Conservation (phyloP, 805 yeast species). For the Teunomyces pallodes region DNA sequence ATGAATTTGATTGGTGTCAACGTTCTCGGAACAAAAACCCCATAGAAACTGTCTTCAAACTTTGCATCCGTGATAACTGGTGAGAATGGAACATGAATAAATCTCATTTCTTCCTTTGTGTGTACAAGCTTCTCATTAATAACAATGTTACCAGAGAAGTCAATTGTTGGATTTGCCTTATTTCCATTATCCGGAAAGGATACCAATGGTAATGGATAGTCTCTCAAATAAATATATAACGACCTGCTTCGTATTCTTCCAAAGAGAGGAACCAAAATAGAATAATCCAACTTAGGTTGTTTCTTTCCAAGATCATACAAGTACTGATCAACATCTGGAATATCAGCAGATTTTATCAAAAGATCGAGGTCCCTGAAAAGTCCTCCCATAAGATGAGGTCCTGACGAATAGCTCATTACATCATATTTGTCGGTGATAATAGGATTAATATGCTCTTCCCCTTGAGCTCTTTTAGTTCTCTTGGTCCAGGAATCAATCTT, state of each 20-base stretch:
- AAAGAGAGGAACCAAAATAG: constrained; percentile 52
- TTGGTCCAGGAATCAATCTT: constrained; percentile 25
- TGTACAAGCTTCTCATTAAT: constrained; percentile 55
- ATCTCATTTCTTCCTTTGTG: constrained; percentile 43
- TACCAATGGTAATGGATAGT: constrained; percentile 57
- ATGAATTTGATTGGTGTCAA: constrained; percentile 60
- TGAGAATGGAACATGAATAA: constrained; percentile 57
- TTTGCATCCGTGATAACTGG: constrained; percentile 43
- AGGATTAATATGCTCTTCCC: constrained; percentile 29
- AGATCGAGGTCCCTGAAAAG: constrained; percentile 31
- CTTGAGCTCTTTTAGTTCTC: constrained; percentile 31
- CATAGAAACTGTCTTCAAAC: constrained; percentile 50
- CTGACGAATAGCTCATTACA: constrained; percentile 32
- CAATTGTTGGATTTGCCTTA: constrained; percentile 23
- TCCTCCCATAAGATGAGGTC: constrained; percentile 32
- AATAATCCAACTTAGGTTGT: constrained; percentile 54
- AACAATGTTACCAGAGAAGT: constrained; percentile 45
- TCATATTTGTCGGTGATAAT: constrained; percentile 31
- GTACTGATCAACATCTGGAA: constrained; percentile 37
- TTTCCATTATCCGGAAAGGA: constrained; percentile 42
- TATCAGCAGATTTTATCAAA: constrained; percentile 22
- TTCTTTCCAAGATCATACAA: constrained; percentile 39
- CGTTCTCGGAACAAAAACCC: constrained; percentile 58
- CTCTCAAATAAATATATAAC: constrained; percentile 47
- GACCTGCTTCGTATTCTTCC: constrained; percentile 43